Evolutionary conservation across 768 basidiomycete genomes (phyloP).

Genomic region (Paxillus involutus): DNA sequence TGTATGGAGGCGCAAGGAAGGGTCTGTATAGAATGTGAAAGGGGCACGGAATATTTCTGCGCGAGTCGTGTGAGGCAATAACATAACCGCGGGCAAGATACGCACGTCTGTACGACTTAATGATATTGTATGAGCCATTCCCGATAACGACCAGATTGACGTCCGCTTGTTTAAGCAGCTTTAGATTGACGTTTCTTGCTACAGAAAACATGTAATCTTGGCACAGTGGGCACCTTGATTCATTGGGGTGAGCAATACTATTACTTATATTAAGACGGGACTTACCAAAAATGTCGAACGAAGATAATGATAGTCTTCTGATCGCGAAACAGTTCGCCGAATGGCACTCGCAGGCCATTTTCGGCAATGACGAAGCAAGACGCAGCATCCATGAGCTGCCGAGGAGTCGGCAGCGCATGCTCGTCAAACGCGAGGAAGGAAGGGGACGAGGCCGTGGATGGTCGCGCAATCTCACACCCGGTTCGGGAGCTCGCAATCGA

Average conservation of each 20-base stretch:
- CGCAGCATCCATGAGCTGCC: conserved; percentile 62
- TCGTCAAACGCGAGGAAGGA: conserved; percentile 35
- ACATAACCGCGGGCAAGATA: conserved; percentile 10
- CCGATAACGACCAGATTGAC: conserved; percentile 73
- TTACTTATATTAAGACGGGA: conserved; percentile 5
- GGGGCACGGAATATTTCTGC: conserved; percentile 69
- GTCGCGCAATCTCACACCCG: conserved; percentile 11
- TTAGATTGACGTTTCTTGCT: conserved; percentile 44
- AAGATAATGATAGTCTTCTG: conserved; percentile 75
- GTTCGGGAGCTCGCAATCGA: neutral
- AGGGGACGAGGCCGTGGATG: conserved; percentile 13
- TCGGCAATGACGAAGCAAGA: conserved; percentile 64
- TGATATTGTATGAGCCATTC: conserved; percentile 75
- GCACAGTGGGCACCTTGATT: conserved; percentile 67
- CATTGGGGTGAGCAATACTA: neutral
- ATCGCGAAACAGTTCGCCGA: conserved; percentile 64
- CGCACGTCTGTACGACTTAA: conserved; percentile 69
- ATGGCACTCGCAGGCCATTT: conserved; percentile 62
- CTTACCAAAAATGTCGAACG: conserved; percentile 81
- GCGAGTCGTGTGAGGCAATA: neutral
- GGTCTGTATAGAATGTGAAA: conserved; percentile 80
- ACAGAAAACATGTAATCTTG: conserved; percentile 86
- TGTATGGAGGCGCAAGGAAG: conserved; percentile 62
- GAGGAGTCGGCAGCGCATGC: conserved; percentile 49
- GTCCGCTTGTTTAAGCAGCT: conserved; percentile 45